Evolutionary conservation across 768 basidiomycete species (phyloP).

Genomic region (Gelatoporia subvermispora): DNA sequence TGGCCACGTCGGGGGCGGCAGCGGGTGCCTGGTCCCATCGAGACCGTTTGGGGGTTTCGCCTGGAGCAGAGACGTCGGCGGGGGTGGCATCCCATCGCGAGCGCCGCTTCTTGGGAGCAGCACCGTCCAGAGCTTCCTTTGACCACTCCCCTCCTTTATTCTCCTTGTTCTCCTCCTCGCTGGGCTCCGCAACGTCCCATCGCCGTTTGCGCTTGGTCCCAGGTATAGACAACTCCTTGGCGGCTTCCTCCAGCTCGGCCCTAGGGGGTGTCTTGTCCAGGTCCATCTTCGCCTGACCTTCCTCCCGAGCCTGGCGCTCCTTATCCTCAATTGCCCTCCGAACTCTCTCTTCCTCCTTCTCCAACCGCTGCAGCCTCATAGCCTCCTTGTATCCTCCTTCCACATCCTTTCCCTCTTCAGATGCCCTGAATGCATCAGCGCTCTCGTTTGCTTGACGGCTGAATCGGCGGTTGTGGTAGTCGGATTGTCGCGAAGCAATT

Average conservation of each 20-base stretch:
- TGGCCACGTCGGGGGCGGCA: constrained; percentile 53
- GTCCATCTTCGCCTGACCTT: constrained; percentile 74
- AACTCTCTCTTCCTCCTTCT: constrained; percentile 90
- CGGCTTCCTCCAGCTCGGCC: constrained; percentile 69
- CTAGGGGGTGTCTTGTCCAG: constrained; percentile 90
- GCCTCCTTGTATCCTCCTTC: constrained; percentile 95
- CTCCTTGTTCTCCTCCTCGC: constrained; percentile 60
- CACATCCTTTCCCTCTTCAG: constrained; percentile 59
- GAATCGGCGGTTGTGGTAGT: constrained; percentile 93
- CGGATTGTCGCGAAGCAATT: constrained; percentile 88
- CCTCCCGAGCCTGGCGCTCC: constrained; percentile 71
- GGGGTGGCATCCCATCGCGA: constrained; percentile 97
- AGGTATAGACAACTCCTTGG: constrained; percentile 57
- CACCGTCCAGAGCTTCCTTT: constrained; percentile 66
- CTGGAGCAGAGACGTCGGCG: constrained; percentile 49
- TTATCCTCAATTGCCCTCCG: constrained; percentile 84
- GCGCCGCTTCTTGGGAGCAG: constrained; percentile 84
- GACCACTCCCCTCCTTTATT: constrained; percentile 65
- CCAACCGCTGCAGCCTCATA: constrained; percentile 85
- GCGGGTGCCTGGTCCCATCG: constrained; percentile 96
- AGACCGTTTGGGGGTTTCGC: constrained; percentile 81
- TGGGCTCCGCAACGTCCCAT: constrained; percentile 65
- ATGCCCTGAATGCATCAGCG: constrained; percentile 69
- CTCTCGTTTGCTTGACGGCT: constrained; percentile 78
- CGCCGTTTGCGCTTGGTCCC: constrained; percentile 70